Evolutionary conservation across 2,329 filamentous ascomycete species (phyloP).

Genomic region (Fusarium robinianum): DNA sequence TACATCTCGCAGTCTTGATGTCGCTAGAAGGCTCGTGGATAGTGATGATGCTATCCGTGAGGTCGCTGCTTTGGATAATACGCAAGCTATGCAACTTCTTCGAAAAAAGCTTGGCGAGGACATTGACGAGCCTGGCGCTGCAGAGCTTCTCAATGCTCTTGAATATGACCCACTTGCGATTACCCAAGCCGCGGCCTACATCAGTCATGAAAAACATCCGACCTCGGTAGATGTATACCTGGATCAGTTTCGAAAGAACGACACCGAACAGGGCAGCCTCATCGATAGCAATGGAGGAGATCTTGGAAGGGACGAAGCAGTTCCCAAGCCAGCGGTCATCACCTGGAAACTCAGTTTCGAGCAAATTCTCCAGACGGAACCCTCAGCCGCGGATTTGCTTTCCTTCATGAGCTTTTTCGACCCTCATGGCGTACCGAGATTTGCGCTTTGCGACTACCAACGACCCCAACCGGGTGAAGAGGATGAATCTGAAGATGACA

Average conservation of each 20-base stretch:
- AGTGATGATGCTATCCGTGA: neutral
- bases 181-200: conserved; percentile 37
- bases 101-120: conserved; percentile 8
- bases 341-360: conserved; percentile 16
- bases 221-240: conserved; percentile 38
- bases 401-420: conserved; percentile 20
- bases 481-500: neutral
- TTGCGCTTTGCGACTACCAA: neutral
- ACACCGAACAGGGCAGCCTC: conserved; percentile 32
- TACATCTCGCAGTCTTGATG: conserved; percentile 20
- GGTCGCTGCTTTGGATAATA: conserved; percentile 17
- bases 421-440: neutral
- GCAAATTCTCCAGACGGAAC: neutral
- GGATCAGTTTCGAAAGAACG: conserved; percentile 33
- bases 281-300: conserved; percentile 34
- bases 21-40: conserved; percentile 13
- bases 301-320: conserved; percentile 10
- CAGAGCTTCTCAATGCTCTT: conserved; percentile 24
- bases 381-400: conserved; percentile 4
- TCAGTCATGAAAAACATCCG: conserved; percentile 24
- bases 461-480: neutral
- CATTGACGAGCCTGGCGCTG: neutral
- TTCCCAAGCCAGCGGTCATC: conserved; percentile 7
- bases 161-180: conserved; percentile 40
- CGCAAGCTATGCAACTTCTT: conserved; percentile 20